These are phyloP conservation scores for Blastobotrys persicus DNA, from an alignment of 1,139 yeast species.

Conservation along the genomic window DNA sequence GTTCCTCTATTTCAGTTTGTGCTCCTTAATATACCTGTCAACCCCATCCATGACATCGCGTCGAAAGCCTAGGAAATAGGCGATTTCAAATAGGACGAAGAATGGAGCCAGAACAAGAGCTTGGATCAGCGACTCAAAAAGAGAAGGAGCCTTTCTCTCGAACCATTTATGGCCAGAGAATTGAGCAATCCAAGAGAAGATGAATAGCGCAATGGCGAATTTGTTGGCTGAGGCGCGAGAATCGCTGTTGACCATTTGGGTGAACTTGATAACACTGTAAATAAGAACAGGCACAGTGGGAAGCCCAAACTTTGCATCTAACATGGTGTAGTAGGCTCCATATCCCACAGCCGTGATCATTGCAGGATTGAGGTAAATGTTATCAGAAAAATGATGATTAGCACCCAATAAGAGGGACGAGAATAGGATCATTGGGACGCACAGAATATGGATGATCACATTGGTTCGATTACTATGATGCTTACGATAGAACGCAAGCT, in stretches of 20 bases:
- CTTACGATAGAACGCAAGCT: constrained; percentile 76
- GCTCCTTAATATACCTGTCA: constrained; percentile 48
- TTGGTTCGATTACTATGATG: constrained; percentile 66
- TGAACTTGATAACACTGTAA: constrained; percentile 27
- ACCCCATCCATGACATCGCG: constrained; percentile 53
- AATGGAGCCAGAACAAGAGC: constrained; percentile 90
- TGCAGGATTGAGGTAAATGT: constrained; percentile 45
- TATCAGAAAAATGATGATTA: constrained; percentile 21
- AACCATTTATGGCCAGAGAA: constrained; percentile 84
- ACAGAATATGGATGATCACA: constrained; percentile 71
- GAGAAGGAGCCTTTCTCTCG: constrained; percentile 84
- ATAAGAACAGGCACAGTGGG: constrained; percentile 42
- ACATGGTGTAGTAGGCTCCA: constrained; percentile 44
- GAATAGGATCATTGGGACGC: constrained; percentile 74
- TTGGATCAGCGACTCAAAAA: constrained; percentile 76
- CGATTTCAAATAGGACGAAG: constrained; percentile 76
- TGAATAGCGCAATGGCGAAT: constrained; percentile 44
- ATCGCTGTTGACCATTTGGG: constrained; percentile 21
- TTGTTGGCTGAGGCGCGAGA: constrained; percentile 22
- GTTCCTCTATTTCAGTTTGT: constrained; percentile 31
- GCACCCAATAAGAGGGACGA: constrained; percentile 50
- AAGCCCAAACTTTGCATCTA: constrained; percentile 45
- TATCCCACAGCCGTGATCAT: constrained; percentile 41
- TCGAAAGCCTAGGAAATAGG: constrained; percentile 64
- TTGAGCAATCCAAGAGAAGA: constrained; percentile 74